These are phyloP conservation scores for Podila verticillata DNA, from an alignment of 192 early-diverging fungal genomes.

Conservation along the genomic window DNA sequence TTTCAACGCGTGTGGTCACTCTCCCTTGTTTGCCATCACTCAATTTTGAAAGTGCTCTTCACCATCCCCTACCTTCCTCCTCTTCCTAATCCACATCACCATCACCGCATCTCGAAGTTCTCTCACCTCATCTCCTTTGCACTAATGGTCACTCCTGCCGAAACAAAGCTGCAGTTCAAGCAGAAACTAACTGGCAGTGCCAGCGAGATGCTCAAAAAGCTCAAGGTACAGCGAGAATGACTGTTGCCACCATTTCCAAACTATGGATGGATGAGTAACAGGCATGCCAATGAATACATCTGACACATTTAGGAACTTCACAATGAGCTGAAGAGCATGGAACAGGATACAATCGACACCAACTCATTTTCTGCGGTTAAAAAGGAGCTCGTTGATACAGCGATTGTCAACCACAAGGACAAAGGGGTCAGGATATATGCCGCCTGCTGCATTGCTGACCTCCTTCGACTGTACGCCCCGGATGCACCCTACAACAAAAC, in stretches of 20 bases:
- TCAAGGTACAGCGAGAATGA: constrained; percentile 23
- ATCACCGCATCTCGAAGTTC: too few relatives aligned
- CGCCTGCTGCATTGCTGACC: constrained; percentile 91
- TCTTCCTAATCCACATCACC: too few relatives aligned
- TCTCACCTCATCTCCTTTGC: not conserved
- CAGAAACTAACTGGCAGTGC: constrained; percentile 32
- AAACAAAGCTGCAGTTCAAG: constrained; percentile 21
- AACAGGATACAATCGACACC: constrained; percentile 81
- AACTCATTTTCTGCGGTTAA: constrained; percentile 71
- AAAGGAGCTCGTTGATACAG: constrained; percentile 71
- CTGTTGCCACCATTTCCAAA: constrained; percentile 6
- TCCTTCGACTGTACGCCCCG: constrained; percentile 92
- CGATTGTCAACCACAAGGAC: constrained; percentile 83
- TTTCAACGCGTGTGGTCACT: constrained; percentile 10
- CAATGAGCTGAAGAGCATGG: constrained; percentile 71
- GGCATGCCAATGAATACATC: not conserved
- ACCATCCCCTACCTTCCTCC: too few relatives aligned
- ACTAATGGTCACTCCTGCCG: constrained; percentile 25
- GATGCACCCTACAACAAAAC: constrained; percentile 87
- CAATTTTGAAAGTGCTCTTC: too few relatives aligned
- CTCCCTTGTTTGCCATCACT: not conserved
- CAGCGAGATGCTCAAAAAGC: constrained; percentile 29
- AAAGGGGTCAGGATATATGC: constrained; percentile 76
- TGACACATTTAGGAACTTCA: constrained; percentile 74
- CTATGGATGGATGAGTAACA: not conserved